A percentile compares a stretch with the other conserved stretches of the same genome.
These are phyloP conservation scores for Blastobotrys serpentis DNA, from an alignment of 1,139 yeast species.

Conservation along the genomic window DNA sequence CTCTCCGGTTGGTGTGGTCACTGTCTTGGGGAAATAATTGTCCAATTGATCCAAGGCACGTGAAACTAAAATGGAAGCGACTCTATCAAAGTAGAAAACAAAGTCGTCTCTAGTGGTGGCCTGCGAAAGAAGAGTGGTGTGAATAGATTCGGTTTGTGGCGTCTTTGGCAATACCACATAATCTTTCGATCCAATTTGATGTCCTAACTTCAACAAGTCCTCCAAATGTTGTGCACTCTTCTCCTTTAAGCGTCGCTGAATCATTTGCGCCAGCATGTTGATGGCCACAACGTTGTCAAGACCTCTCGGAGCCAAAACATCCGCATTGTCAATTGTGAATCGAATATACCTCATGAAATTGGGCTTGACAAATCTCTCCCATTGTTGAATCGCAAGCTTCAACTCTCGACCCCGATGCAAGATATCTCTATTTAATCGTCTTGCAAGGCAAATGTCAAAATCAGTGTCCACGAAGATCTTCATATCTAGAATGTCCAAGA, in stretches of 20 bases:
- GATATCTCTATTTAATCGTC: constrained; percentile 84
- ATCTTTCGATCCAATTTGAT: not conserved
- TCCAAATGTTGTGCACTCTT: constrained; percentile 68
- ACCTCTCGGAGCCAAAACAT: constrained; percentile 84
- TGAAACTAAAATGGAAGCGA: constrained; percentile 68
- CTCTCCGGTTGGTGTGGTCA: constrained; percentile 50
- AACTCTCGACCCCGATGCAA: constrained; percentile 82
- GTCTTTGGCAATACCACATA: constrained; percentile 49
- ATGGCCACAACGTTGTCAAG: constrained; percentile 80
- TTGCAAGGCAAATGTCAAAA: constrained; percentile 83
- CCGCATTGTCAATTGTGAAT: constrained; percentile 81
- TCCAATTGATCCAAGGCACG: constrained; percentile 57
- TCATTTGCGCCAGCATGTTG: constrained; percentile 72
- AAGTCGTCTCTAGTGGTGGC: constrained; percentile 68
- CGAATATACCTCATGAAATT: constrained; percentile 74
- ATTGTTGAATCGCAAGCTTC: constrained; percentile 77
- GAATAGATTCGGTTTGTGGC: constrained; percentile 70
- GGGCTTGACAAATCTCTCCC: constrained; percentile 91
- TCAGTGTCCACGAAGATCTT: constrained; percentile 93
- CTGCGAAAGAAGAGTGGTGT: constrained; percentile 62
- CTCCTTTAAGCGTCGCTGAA: constrained; percentile 63
- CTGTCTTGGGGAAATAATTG: constrained; percentile 31
- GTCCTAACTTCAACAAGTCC: constrained; percentile 56
- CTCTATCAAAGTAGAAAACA: constrained; percentile 79
- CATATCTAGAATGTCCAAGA: constrained; percentile 75